These are phyloP conservation scores for Agaricales sp. DNA, from an alignment of 1,284 basidiomycete species.

Conservation along the genomic window DNA sequence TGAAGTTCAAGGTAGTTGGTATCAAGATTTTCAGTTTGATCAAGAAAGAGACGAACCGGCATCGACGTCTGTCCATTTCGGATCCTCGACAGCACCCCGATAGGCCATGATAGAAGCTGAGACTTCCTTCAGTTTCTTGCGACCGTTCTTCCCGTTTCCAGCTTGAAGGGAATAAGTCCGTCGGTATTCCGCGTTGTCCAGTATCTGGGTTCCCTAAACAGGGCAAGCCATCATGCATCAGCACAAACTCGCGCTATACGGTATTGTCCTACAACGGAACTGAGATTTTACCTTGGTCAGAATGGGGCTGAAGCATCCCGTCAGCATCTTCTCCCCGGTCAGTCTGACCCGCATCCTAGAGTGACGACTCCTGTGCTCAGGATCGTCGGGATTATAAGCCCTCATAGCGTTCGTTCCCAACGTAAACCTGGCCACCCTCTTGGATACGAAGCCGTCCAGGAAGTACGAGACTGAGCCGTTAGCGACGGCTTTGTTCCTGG, in stretches of 20 bases:
- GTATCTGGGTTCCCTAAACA: constrained; percentile 15
- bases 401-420: constrained; percentile 19
- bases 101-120: not conserved
- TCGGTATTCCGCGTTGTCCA: not conserved
- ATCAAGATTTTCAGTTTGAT: not conserved
- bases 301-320: constrained; percentile 18
- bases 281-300: constrained; percentile 14
- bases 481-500: constrained; percentile 18
- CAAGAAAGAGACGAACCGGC: not conserved
- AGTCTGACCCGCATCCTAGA: constrained; percentile 14
- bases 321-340: constrained; percentile 15
- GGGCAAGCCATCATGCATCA: constrained; percentile 16
- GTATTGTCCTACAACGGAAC: no score
- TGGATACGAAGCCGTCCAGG: constrained; percentile 22
- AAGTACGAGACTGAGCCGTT: constrained; percentile 20
- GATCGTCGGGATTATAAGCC: constrained; percentile 13
- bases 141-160: not conserved
- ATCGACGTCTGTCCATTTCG: no score
- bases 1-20: not conserved
- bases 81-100: no score
- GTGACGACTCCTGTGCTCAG: constrained; percentile 18
- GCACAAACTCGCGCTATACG: not conserved
- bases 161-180: not conserved
- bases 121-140: not conserved
- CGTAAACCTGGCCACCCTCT: constrained; percentile 19